Evolutionary conservation across 306 rosid species (phyloP).

Genomic region (Quercus variabilis): DNA sequence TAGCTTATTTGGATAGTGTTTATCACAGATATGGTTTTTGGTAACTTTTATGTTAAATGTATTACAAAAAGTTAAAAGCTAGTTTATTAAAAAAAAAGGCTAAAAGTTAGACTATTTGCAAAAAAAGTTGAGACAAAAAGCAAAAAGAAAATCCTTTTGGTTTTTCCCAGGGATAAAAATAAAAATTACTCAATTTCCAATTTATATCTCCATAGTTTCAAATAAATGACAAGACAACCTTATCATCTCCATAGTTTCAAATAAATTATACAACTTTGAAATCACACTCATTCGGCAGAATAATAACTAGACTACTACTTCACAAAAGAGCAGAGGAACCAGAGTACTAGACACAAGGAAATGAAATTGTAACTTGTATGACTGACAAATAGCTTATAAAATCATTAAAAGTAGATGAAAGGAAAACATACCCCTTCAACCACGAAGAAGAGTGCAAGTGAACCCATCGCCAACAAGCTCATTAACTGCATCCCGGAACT

Average conservation of each 20-base stretch:
- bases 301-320: not conserved
- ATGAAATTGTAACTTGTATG: not conserved
- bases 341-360: not conserved
- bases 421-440: slow-evolving; percentile 52
- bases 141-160: too few relatives aligned
- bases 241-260: too few relatives aligned
- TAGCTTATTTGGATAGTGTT: too few relatives aligned
- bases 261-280: not conserved
- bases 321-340: not conserved
- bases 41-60: too few relatives aligned
- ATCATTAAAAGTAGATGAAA: not conserved
- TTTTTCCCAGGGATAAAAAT: not conserved
- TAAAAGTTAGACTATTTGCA: too few relatives aligned
- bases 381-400: not conserved
- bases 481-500: slow-evolving; percentile 69
- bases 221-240: too few relatives aligned
- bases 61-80: too few relatives aligned
- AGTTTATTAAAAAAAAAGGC: too few relatives aligned
- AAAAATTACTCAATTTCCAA: not conserved
- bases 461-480: slow-evolving; percentile 63
- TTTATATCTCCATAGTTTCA: too few relatives aligned
- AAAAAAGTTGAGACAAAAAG: not conserved
- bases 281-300: not conserved
- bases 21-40: too few relatives aligned
- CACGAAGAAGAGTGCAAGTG: slow-evolving; percentile 56